These are phyloP conservation scores for Suillus bovinus DNA, from an alignment of 768 basidiomycete species.

Conservation along the genomic window DNA sequence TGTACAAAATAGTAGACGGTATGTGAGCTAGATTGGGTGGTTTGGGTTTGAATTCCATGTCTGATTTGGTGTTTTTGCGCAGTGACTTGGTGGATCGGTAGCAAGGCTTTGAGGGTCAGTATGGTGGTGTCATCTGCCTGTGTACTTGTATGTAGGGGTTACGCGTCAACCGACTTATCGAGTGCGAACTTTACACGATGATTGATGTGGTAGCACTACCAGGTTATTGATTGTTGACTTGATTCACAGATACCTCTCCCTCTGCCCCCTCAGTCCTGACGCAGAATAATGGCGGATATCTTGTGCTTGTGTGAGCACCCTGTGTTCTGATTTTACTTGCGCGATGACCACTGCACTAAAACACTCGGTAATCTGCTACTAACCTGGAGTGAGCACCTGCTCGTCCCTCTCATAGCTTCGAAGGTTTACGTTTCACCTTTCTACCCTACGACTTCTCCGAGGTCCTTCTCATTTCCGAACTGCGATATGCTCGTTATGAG, in stretches of 20 bases:
- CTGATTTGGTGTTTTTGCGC: not conserved
- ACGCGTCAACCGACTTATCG: not conserved
- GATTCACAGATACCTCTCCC: not conserved
- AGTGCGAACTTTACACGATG: not conserved
- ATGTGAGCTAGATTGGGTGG: not conserved
- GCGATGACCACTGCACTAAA: not conserved
- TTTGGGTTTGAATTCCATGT: not conserved
- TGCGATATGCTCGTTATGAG: not conserved
- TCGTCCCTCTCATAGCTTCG: not conserved
- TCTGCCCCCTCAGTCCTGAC: not conserved
- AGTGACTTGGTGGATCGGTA: conserved; percentile 4
- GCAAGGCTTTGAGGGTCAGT: not conserved
- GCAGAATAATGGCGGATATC: not conserved
- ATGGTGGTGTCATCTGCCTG: not conserved
- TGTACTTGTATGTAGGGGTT: not conserved
- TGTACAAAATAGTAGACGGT: conserved; percentile 87
- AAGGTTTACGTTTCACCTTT: not conserved
- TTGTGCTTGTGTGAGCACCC: not conserved
- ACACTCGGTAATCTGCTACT: not conserved
- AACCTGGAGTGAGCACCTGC: not conserved
- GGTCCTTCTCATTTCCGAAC: not conserved
- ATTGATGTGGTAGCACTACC: not conserved
- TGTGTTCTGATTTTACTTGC: not conserved
- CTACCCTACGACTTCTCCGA: too few species aligned
- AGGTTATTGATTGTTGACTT: not conserved